A percentile compares a stretch with the other conserved stretches of the same genome.
These are phyloP conservation scores for Penicillium sumatraense DNA, from an alignment of 2,329 filamentous ascomycete genomes.

Conservation along the genomic window DNA sequence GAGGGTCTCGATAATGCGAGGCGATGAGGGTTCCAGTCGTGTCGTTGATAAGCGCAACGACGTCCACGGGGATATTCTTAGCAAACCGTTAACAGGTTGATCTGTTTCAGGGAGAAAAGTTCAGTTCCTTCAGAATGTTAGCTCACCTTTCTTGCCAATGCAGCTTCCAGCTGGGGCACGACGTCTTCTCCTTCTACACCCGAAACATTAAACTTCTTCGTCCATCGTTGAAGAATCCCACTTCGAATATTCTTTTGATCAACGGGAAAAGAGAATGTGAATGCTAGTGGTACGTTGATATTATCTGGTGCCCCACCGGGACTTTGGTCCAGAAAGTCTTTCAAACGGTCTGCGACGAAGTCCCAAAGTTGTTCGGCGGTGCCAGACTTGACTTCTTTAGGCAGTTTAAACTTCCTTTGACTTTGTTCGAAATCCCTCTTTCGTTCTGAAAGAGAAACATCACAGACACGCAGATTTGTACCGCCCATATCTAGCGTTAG, in stretches of 20 bases:
- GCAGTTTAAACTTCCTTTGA: conserved; percentile 86
- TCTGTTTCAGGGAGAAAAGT: too few species aligned
- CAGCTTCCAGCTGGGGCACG: conserved; percentile 78
- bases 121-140: too few species aligned
- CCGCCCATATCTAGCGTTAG: conserved; percentile 89
- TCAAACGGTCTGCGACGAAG: conserved; percentile 81
- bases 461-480: conserved; percentile 86
- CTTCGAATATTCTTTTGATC: conserved; percentile 84
- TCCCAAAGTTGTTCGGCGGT: conserved; percentile 80
- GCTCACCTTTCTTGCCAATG: conserved; percentile 65
- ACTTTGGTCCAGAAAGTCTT: conserved; percentile 78
- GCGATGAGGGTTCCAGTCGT: conserved; percentile 93
- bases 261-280: conserved; percentile 89
- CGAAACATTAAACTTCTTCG: conserved; percentile 85
- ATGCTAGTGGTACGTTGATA: conserved; percentile 71
- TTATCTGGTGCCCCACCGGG: conserved; percentile 53
- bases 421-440: conserved; percentile 83
- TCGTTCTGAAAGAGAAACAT: conserved; percentile 77
- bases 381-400: conserved; percentile 79
- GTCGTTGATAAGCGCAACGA: conserved; percentile 89
- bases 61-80: conserved; percentile 79
- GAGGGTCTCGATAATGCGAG: conserved; percentile 83
- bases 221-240: conserved; percentile 86
- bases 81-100: too few species aligned
- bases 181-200: conserved; percentile 88